Conservation (phyloP, 495 filamentous ascomycete genomes). For the Aspergillus olivimuriae region DNA sequence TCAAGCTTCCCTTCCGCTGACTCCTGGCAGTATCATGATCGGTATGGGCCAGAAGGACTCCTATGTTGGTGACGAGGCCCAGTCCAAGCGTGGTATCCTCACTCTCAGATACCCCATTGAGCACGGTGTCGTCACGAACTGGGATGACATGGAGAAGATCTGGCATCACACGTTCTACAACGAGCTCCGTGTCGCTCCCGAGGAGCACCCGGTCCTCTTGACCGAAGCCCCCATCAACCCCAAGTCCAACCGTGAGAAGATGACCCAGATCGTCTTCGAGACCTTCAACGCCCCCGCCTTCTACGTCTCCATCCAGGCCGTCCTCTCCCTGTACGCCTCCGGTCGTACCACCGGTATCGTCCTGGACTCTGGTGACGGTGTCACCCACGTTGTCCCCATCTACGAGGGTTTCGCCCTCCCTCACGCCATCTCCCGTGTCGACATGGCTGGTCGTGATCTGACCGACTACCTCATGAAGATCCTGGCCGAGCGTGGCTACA, state of each 20-base stretch:
- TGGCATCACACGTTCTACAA: constrained; percentile 99
- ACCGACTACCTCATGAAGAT: constrained; percentile 99
- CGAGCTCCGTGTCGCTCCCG: constrained; percentile 97
- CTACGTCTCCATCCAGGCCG: constrained; percentile 99
- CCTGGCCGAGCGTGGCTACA: constrained; percentile 96
- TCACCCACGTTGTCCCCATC: constrained; percentile 99
- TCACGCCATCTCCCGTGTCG: constrained; percentile 98
- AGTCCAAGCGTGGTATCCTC: constrained; percentile 99
- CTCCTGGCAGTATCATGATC: constrained; percentile 87
- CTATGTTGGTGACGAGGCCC: constrained; percentile 98
- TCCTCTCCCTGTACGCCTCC: constrained; percentile 97
- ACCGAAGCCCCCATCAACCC: constrained; percentile 99
- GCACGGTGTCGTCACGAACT: constrained; percentile 99
- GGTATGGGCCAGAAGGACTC: constrained; percentile 99
- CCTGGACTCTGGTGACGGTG: constrained; percentile 98
- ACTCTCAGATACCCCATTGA: constrained; percentile 99
- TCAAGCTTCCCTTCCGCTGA: constrained; percentile 3
- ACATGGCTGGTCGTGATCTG: constrained; percentile 99
- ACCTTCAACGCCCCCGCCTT: constrained; percentile 99
- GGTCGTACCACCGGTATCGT: constrained; percentile 99
- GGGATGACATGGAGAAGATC: constrained; percentile 99
- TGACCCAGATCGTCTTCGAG: constrained; percentile 99
- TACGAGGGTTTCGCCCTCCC: constrained; percentile 99
- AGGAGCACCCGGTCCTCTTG: constrained; percentile 99
- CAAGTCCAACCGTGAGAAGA: constrained; percentile 99